Evolutionary conservation across 305 asterid species (phyloP).

Genomic region (Lippia alba): DNA sequence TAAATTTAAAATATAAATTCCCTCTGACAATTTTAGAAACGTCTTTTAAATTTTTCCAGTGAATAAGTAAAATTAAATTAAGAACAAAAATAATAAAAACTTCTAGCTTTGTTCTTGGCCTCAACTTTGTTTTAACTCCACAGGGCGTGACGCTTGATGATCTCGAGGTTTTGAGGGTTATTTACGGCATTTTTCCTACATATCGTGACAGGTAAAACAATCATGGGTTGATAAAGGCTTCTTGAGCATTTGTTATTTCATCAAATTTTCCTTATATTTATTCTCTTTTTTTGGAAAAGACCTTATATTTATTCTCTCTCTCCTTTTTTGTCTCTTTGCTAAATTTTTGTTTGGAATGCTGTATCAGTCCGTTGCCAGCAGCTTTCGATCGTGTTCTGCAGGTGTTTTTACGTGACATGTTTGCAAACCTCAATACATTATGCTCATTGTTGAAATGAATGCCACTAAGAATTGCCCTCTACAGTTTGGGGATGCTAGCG

Average conservation of each 20-base stretch:
- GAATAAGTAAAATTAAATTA: no score
- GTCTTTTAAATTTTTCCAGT: no score
- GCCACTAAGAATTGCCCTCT: slow-evolving; percentile 40
- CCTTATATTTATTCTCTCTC: background rate
- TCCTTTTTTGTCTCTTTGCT: slow-evolving; percentile 6
- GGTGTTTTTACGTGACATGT: slow-evolving; percentile 50
- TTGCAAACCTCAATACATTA: slow-evolving; percentile 31
- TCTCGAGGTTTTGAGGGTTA: slow-evolving; percentile 81
- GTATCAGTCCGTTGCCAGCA: slow-evolving; percentile 85
- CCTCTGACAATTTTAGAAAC: no score
- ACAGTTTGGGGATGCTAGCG: slow-evolving; percentile 98
- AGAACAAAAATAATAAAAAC: no score
- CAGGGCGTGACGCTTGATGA: slow-evolving; percentile 74
- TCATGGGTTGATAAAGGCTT: background rate
- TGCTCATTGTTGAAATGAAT: slow-evolving; percentile 33
- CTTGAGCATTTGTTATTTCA: slow-evolving; percentile 2
- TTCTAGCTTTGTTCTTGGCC: background rate
- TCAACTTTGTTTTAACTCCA: slow-evolving; percentile 22
- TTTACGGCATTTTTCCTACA: slow-evolving; percentile 92
- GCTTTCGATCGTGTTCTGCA: slow-evolving; percentile 85
- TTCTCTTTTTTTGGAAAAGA: slow-evolving; percentile 16
- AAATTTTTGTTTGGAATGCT: slow-evolving; percentile 30
- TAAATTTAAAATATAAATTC: no score
- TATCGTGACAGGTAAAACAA: slow-evolving; percentile 79
- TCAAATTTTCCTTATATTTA: slow-evolving; percentile 15